A percentile compares a stretch with the other conserved stretches of the same genome.
Conservation (phyloP, 2,329 filamentous ascomycete genomes). For the Aotearoamyces nothofagi region DNA sequence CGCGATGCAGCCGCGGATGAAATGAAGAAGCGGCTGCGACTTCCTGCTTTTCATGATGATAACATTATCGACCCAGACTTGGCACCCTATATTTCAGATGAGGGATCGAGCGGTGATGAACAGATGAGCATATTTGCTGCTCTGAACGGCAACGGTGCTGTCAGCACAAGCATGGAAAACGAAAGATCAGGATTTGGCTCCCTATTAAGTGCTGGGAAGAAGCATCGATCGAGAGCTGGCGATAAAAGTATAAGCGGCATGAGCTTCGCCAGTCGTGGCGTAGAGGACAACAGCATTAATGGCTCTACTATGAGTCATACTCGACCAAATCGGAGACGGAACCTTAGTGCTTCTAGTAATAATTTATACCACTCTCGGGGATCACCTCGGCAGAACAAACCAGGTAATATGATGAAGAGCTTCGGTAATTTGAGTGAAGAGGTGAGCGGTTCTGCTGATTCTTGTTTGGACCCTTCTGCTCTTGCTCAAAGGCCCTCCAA, state of each 20-base stretch:
- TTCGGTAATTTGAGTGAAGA: slow-evolving; percentile 21
- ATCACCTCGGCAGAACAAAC: slow-evolving; percentile 48
- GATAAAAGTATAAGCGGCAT: slow-evolving; percentile 64
- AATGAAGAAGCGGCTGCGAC: slow-evolving; percentile 43
- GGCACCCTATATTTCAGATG: slow-evolving; percentile 88
- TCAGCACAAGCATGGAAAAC: slow-evolving; percentile 52
- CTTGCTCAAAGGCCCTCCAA: slow-evolving; percentile 21
- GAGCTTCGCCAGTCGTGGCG: slow-evolving; percentile 48
- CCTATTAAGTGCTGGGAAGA: slow-evolving; percentile 57
- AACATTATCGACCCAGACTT: slow-evolving; percentile 97
- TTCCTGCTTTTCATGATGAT: slow-evolving; percentile 94
- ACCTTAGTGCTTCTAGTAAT: slow-evolving; percentile 70
- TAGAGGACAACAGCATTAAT: slow-evolving; percentile 45
- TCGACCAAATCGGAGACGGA: slow-evolving; percentile 56
- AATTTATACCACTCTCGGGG: slow-evolving; percentile 47
- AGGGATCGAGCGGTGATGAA: slow-evolving; percentile 84
- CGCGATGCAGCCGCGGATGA: slow-evolving; percentile 56
- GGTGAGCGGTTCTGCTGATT: slow-evolving; percentile 7
- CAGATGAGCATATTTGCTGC: slow-evolving; percentile 75
- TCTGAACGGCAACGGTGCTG: slow-evolving; percentile 49
- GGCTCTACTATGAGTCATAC: slow-evolving; percentile 41
- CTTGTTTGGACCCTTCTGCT: slow-evolving; percentile 7
- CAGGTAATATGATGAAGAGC: slow-evolving; percentile 24
- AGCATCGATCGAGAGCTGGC: slow-evolving; percentile 53
- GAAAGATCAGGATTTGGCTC: slow-evolving; percentile 59